Conservation (phyloP, 305 asterid genomes). For the Euphrasia arctica region DNA sequence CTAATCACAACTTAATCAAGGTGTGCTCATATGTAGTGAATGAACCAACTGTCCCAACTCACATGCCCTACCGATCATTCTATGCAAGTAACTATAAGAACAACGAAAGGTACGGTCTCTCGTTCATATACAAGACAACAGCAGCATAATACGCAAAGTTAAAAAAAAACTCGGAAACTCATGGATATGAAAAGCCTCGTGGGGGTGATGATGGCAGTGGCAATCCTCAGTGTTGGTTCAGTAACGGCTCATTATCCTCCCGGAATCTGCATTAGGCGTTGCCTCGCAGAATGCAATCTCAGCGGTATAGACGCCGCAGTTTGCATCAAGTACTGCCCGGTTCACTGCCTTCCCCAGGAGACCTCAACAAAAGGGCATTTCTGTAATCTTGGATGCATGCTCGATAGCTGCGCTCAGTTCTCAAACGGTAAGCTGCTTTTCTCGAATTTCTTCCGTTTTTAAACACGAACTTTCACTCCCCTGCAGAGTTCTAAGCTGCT, state of each 20-base stretch:
- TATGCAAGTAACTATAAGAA: neutral
- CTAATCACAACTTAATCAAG: constrained; percentile 29
- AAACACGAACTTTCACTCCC: neutral
- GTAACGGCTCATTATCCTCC: constrained; percentile 35
- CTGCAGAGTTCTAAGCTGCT: constrained; percentile 1
- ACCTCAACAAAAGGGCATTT: constrained; percentile 29
- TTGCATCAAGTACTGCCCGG: constrained; percentile 43
- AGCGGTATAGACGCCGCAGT: constrained; percentile 31
- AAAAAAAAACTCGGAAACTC: neutral
- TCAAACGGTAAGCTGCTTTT: constrained; percentile 27
- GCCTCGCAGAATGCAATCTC: constrained; percentile 39
- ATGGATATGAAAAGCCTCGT: constrained; percentile 33
- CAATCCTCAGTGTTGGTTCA: constrained; percentile 20
- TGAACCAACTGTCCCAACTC: constrained; percentile 27
- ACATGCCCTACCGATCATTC: neutral
- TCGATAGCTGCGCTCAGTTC: constrained; percentile 36
- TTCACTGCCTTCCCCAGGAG: constrained; percentile 43
- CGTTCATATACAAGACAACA: neutral
- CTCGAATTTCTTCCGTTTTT: neutral
- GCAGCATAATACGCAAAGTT: neutral
- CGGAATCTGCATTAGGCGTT: constrained; percentile 38
- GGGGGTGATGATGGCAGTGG: constrained; percentile 25
- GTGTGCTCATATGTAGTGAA: constrained; percentile 28
- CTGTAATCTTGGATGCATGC: constrained; percentile 44
- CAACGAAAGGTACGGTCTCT: neutral